Evolutionary conservation across 768 basidiomycete genomes (phyloP).

Genomic region (Rhodocollybia butyracea): DNA sequence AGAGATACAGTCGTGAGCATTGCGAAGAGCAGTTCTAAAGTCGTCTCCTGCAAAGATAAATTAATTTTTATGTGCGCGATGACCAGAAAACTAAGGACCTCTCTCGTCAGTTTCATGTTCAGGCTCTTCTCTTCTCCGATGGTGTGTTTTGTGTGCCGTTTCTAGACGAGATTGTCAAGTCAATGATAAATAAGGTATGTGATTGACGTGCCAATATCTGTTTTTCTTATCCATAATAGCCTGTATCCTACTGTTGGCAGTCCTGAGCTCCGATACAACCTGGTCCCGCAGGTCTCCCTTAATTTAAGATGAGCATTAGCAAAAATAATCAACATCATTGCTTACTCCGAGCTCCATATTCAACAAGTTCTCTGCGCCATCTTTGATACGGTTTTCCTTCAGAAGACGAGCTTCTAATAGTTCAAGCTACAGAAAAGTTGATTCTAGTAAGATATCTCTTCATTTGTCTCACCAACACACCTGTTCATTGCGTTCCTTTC

Average conservation of each 20-base stretch:
- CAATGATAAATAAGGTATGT: not conserved
- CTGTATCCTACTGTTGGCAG: constrained; percentile 71
- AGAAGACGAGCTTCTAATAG: constrained; percentile 64
- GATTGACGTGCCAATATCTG: constrained; percentile 47
- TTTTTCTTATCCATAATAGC: constrained; percentile 51
- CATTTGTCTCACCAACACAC: constrained; percentile 19
- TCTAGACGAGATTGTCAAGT: not conserved
- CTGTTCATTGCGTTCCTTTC: constrained; percentile 44
- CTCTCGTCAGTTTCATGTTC: constrained; percentile 31
- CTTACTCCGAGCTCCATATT: constrained; percentile 57
- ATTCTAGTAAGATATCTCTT: not conserved
- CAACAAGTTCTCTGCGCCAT: constrained; percentile 89
- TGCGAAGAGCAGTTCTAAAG: constrained; percentile 67
- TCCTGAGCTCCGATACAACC: constrained; percentile 75
- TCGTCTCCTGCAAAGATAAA: constrained; percentile 45
- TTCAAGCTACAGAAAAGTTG: constrained; percentile 48
- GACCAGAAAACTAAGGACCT: constrained; percentile 17
- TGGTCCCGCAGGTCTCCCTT: constrained; percentile 66
- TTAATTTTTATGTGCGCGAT: not conserved
- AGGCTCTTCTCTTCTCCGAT: not conserved
- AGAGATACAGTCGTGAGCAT: constrained; percentile 57
- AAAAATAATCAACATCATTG: constrained; percentile 14
- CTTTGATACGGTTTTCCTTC: constrained; percentile 79
- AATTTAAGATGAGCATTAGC: constrained; percentile 8
- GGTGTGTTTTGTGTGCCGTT: not conserved